These are phyloP conservation scores for Sphagnum contortum DNA, from an alignment of 225 moss, liverwort and hornwort species.

Conservation along the genomic window DNA sequence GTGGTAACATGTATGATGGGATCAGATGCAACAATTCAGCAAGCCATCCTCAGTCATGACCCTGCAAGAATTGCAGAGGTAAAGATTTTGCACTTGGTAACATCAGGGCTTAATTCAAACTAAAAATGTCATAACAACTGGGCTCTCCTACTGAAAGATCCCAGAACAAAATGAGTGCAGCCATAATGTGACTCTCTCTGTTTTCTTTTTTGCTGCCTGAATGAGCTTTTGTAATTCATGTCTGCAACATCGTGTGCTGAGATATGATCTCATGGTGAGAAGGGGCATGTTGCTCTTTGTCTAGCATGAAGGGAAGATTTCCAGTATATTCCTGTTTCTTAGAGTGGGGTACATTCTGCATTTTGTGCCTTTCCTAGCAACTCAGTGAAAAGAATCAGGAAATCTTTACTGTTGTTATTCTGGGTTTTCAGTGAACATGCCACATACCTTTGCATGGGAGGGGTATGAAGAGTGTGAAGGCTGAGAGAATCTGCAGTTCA, in stretches of 20 bases:
- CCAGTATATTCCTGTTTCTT: too few species aligned
- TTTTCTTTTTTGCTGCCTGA: background rate
- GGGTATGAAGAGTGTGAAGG: background rate
- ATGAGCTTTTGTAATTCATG: background rate
- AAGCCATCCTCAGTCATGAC: constrained; percentile 9
- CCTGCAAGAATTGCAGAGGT: constrained; percentile 24
- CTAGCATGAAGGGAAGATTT: too few species aligned
- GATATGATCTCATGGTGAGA: too few species aligned
- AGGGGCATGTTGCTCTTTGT: too few species aligned
- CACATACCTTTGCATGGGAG: background rate
- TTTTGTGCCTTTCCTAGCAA: background rate
- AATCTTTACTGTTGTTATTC: background rate
- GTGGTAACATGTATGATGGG: constrained; percentile 4
- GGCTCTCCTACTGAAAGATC: background rate
- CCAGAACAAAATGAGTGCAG: background rate
- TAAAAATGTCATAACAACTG: background rate
- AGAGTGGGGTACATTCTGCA: too few species aligned
- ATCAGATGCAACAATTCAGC: constrained; percentile 19
- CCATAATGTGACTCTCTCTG: background rate
- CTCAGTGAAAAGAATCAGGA: background rate
- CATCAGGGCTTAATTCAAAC: background rate
- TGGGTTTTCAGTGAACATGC: background rate
- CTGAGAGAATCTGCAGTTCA: constrained; percentile 8
- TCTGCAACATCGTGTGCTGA: background rate
- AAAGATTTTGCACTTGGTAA: constrained; percentile 7